A percentile compares a stretch with the other conserved stretches of the same genome.
phyloP scores from a whole-genome alignment of 805 yeast genomes.

The Saccharomyces mikatae region DNA sequence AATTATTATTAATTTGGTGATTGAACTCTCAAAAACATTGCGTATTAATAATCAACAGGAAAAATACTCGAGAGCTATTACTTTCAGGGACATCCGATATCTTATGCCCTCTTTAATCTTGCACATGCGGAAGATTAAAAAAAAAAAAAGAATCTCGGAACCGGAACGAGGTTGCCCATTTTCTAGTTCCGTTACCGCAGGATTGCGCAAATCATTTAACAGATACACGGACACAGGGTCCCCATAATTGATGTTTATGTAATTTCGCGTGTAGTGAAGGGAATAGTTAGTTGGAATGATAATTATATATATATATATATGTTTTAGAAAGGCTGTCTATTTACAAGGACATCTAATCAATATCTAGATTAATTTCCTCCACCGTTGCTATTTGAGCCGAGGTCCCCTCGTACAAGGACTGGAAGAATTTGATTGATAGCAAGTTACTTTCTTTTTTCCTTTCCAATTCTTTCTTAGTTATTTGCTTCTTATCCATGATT shows the following conservation, averaged over 20 bases:
- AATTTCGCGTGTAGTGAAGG: background rate
- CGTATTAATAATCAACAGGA: background rate
- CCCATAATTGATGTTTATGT: background rate
- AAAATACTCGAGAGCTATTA: background rate
- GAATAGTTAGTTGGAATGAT: background rate
- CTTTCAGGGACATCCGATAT: background rate
- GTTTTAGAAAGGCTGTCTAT: background rate
- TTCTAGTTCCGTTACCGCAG: background rate
- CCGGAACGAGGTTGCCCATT: background rate
- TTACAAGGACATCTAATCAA: constrained; percentile 14
- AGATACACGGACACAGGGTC: background rate
- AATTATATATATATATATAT: background rate
- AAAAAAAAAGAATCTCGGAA: background rate
- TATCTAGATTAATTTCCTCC: constrained; percentile 23
- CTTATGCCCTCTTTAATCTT: background rate
- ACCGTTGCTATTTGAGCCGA: constrained; percentile 16
- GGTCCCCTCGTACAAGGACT: constrained; percentile 18
- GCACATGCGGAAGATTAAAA: background rate
- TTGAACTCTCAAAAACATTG: background rate
- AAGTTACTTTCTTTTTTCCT: constrained; percentile 16
- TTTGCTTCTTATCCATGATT: constrained; percentile 21
- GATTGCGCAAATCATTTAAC: background rate
- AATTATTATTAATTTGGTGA: background rate
- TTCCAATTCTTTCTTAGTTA: constrained; percentile 21
- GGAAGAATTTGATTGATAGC: constrained; percentile 24